Evolutionary conservation across 2,329 filamentous ascomycete species (phyloP), one percentile per base, ranked within the genome.

Genomic region (Ceratocystis albifundus): DNA sequence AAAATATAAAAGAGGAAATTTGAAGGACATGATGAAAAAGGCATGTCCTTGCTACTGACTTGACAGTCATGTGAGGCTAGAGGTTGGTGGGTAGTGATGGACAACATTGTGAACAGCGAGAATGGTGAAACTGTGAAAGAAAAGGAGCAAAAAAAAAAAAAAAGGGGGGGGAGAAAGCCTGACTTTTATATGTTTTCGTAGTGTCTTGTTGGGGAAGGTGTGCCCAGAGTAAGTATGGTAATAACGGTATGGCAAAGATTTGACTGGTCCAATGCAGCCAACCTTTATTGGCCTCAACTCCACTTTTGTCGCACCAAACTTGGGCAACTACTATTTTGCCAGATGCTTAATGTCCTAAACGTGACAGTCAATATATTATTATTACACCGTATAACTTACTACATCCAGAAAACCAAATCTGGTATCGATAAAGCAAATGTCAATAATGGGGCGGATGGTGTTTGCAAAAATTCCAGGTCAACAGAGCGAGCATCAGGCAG

Each of bases 101-200:
- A 48, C 45, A 20, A 25, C 3, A 4, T 25, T 20, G 12, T 53
- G 22, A 20, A 48, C 45, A 48, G 28, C 1, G 8, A 7, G 28
- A 25, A n/a, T 50, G 3, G 7, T 4, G 12, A 20, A 53, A 25
- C 7, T 17, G 4, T 28, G 25, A 25, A 2, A 53, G 4, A 28
- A 7, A 25, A 28, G 12, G 12, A 12, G 20, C 20, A 15, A 25
- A 4, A n/a, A 12, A 48, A 48, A 46, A 20, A 50, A 50, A 20
- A 32, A 59, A 59, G 53, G 20, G 53, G 53, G 53, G 8, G 53
- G 12, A 32, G 32, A 59, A 30, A 25, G 53, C 28, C 15, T 10
- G 53, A 6, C 46, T 59, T 59, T 59, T 59, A 59, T 59, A 59
- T 59, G 7, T n/a, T 15, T 36, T 15, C 15, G 53, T 59, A 17